Base-by-base conservation (phyloP, 1,284 basidiomycete genomes). In the Ceratobasidium sp. region DNA sequence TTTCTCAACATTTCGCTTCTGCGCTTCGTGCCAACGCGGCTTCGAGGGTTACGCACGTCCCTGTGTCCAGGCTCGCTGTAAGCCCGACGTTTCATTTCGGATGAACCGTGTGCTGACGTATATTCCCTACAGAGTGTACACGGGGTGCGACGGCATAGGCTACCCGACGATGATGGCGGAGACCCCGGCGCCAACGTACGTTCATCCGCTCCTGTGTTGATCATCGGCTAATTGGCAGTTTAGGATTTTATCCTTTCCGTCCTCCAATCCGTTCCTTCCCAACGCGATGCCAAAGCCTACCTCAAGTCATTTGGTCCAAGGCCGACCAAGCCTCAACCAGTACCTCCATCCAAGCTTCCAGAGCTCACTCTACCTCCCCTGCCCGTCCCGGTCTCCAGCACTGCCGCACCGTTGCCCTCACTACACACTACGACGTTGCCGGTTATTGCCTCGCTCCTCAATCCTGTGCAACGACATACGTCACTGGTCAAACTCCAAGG, bases 241-340 rank as follows among this genome's bases (percentile, higher is more conserved):
- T n/a, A 99, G 95, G 96, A 98, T 77, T 96, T 99, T 76, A 96
- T 99, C 77, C 82, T 99, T 64, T 96, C 94, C 55, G 92, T 99
- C 75, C 84, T 99, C 65, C 89, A 92, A 73, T 92, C 97, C 40
- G 94, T 94, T 71, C 96, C 97, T 8, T 98, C 96, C 1, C 80
- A 90, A 68, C 85, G 97, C 74, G 97, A 99, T 79, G 92, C 94
- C 43, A 90, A 89, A 70, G 88, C 89, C 0, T 99, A 98, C 79
- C 86, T 98, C 15, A 90, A 89, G 47, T 92, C 89, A 34, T 98
- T 99, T 76, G 88, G 88, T 25, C 82, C 83, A 43, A 68, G 29
- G 38, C 58, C 53, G 32, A 67, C 69, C 29, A 74, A 53, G 42
- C 75, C 71, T 65, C 58, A 60, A 55, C 40, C 73, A 57, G 65